Evolutionary conservation across 495 filamentous ascomycete species (phyloP).

Genomic region (Aspergillus bridgeri): DNA sequence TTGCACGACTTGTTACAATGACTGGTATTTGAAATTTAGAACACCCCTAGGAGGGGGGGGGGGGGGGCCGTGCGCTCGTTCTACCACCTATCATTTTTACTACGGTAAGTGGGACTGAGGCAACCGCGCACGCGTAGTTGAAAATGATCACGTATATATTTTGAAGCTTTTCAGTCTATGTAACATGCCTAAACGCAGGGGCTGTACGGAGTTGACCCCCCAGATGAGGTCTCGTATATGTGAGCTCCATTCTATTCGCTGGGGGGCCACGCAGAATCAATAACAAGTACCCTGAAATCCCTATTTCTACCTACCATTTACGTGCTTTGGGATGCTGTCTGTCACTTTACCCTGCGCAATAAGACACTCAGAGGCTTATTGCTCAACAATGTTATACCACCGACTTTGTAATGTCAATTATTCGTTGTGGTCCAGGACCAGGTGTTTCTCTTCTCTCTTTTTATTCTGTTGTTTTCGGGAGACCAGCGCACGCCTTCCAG

Average conservation of each 20-base stretch:
- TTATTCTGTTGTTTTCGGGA: too few species aligned
- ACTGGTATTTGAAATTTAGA: too few species aligned
- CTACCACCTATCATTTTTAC: background rate
- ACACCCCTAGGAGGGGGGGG: background rate
- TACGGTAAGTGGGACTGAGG: background rate
- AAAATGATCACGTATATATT: background rate
- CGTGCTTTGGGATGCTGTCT: too few species aligned
- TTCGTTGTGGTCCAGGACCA: too few species aligned
- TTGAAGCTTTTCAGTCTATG: background rate
- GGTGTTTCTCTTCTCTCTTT: too few species aligned
- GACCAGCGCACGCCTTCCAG: too few species aligned
- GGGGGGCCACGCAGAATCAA: background rate
- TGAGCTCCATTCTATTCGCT: background rate
- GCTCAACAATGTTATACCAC: too few species aligned
- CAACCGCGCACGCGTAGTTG: background rate
- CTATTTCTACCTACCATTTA: slow-evolving; percentile 1
- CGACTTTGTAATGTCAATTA: too few species aligned
- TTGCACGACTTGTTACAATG: too few species aligned
- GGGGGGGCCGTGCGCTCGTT: background rate
- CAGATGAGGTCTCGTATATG: slow-evolving; percentile 1
- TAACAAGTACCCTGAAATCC: background rate
- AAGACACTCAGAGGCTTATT: too few species aligned
- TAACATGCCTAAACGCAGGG: background rate
- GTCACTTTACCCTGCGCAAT: too few species aligned
- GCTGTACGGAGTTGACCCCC: background rate